Percentiles rank a stretch among this genome's conserved stretches.
These are phyloP conservation scores for Nematodospora anomalae DNA, from an alignment of 1,139 yeast genomes.

Conservation along the genomic window DNA sequence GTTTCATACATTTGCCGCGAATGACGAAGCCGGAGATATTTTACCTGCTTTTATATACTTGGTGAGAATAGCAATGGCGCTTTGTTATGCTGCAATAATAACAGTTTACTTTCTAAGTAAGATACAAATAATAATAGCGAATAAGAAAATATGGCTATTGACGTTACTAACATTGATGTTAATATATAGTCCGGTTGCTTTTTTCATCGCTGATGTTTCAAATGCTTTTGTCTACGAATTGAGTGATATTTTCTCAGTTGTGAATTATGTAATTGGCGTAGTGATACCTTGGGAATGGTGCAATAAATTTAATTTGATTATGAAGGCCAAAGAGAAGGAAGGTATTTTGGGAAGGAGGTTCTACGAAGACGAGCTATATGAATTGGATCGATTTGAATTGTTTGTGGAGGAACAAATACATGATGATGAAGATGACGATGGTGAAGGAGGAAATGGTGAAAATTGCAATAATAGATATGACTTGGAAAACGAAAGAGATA, in stretches of 20 bases:
- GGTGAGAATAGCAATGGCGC: conserved; percentile 71
- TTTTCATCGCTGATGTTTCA: conserved; percentile 78
- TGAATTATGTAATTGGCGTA: conserved; percentile 70
- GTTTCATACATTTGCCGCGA: conserved; percentile 38
- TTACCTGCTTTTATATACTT: conserved; percentile 79
- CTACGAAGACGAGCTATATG: conserved; percentile 65
- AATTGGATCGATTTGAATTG: conserved; percentile 43
- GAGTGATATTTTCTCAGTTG: conserved; percentile 71
- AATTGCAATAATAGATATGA: background rate
- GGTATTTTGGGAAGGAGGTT: conserved; percentile 81
- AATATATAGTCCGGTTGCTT: conserved; percentile 65
- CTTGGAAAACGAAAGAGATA: background rate
- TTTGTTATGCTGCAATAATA: conserved; percentile 69
- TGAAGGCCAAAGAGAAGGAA: conserved; percentile 67
- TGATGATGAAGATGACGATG: conserved; percentile 17
- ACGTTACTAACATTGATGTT: conserved; percentile 60
- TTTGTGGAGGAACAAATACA: conserved; percentile 37
- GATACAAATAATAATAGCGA: conserved; percentile 54
- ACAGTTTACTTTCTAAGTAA: conserved; percentile 59
- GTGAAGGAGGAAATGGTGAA: conserved; percentile 7
- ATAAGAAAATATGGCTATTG: conserved; percentile 50
- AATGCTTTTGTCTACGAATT: conserved; percentile 69
- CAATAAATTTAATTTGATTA: conserved; percentile 61
- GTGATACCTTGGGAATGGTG: conserved; percentile 91
- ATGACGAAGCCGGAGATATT: conserved; percentile 53